Conservation (phyloP, 495 filamentous ascomycete genomes). For the Penicillium taxi region DNA sequence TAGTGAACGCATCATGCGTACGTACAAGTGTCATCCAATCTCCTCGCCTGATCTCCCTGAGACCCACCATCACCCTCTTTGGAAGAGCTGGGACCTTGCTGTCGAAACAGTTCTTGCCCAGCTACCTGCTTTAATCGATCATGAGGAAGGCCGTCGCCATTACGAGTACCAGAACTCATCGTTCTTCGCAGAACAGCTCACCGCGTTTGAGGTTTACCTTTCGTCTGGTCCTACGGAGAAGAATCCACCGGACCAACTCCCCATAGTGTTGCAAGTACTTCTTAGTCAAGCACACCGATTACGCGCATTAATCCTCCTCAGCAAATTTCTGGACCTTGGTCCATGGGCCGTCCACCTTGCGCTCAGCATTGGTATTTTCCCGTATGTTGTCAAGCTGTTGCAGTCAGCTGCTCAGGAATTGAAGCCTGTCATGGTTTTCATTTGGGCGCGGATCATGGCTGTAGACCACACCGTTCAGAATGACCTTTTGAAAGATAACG, state of each 20-base stretch:
- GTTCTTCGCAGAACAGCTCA: constrained; percentile 96
- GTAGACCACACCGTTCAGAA: constrained; percentile 89
- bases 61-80: constrained; percentile 86
- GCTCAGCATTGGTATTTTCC: constrained; percentile 95
- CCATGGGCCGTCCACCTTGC: constrained; percentile 97
- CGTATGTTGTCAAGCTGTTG: constrained; percentile 90
- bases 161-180: constrained; percentile 92
- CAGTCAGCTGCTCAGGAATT: constrained; percentile 92
- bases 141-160: constrained; percentile 59
- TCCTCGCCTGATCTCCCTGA: constrained; percentile 83
- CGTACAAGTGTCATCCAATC: constrained; percentile 88
- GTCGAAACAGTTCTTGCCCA: constrained; percentile 95
- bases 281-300: constrained; percentile 91
- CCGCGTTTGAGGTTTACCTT: constrained; percentile 96
- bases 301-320: constrained; percentile 85
- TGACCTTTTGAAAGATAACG: constrained; percentile 91
- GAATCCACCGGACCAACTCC: constrained; percentile 85
- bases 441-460: constrained; percentile 94
- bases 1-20: constrained; percentile 88
- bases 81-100: constrained; percentile 96
- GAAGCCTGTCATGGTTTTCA: constrained; percentile 99
- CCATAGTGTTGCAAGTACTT: constrained; percentile 91
- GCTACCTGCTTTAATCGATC: constrained; percentile 70
- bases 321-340: constrained; percentile 88
- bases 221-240: constrained; percentile 74